Percentiles rank a stretch among this genome's conserved stretches.
Conservation (phyloP, 257 asterid species). For the Solanum lycopersicoides region DNA sequence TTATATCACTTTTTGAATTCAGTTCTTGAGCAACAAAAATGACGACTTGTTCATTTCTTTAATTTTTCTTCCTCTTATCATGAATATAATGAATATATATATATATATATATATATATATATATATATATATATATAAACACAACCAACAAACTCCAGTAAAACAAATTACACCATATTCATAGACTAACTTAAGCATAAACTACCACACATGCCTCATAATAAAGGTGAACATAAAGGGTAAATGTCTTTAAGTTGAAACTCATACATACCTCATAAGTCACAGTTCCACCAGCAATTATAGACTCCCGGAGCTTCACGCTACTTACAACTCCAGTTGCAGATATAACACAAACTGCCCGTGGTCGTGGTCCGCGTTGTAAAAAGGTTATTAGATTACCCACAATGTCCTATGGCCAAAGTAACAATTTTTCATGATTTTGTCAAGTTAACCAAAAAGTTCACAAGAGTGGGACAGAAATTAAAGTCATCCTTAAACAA, state of each 20-base stretch:
- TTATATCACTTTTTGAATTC: too few relatives aligned
- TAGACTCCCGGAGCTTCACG: constrained; percentile 8
- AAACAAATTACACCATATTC: not conserved
- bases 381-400: not conserved
- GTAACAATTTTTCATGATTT: not conserved
- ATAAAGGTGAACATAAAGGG: not conserved
- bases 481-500: not conserved
- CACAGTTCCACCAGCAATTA: constrained; percentile 66
- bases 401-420: not conserved
- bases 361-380: not conserved
- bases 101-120: too few relatives aligned
- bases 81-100: too few relatives aligned
- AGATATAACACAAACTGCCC: too few relatives aligned
- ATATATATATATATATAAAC: too few relatives aligned
- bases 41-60: too few relatives aligned
- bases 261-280: constrained; percentile 61
- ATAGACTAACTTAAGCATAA: too few relatives aligned
- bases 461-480: not conserved
- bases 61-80: too few relatives aligned
- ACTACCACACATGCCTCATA: not conserved
- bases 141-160: not conserved
- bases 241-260: not conserved
- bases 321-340: not conserved
- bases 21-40: too few relatives aligned
- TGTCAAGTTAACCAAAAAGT: not conserved